These are phyloP conservation scores for Pyrus betulifolia DNA, from an alignment of 306 rosid genomes.

Conservation along the genomic window DNA sequence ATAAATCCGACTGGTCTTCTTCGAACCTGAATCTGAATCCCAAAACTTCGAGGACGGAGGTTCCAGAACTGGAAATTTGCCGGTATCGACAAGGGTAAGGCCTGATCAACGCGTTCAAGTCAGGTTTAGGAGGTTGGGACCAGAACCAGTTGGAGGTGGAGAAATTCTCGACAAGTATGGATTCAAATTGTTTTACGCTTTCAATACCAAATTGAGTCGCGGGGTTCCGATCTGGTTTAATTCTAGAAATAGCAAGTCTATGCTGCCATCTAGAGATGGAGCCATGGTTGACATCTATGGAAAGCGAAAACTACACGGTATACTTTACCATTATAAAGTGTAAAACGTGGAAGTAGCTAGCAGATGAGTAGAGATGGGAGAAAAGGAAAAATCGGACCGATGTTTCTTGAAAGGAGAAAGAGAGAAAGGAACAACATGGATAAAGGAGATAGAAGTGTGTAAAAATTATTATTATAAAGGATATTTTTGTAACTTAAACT, in stretches of 20 bases:
- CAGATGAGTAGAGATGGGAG: no score
- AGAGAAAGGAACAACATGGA: no score
- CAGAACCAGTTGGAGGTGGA: constrained; percentile 75
- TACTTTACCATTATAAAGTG: no score
- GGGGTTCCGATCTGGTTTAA: constrained; percentile 68
- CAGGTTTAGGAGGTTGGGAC: constrained; percentile 73
- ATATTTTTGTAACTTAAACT: no score
- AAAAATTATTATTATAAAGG: no score
- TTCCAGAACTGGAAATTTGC: constrained; percentile 49
- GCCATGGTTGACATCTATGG: constrained; percentile 57
- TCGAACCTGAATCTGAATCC: neutral
- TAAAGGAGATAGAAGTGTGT: no score
- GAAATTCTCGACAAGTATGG: constrained; percentile 66
- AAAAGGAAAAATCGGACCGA: no score
- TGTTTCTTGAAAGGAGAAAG: no score
- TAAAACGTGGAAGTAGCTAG: no score
- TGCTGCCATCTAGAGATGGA: constrained; percentile 55
- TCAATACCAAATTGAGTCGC: constrained; percentile 44
- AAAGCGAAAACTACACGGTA: constrained; percentile 23
- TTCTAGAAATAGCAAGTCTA: constrained; percentile 64
- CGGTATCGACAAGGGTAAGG: constrained; percentile 67
- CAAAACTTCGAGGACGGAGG: constrained; percentile 29
- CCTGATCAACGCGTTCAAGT: constrained; percentile 54
- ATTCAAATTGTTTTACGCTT: constrained; percentile 55
- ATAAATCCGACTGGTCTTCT: neutral